Evolutionary conservation across 1,139 yeast species (phyloP), one percentile per base, ranked within the genome.

Genomic region (Tardiomyces depauwii): DNA sequence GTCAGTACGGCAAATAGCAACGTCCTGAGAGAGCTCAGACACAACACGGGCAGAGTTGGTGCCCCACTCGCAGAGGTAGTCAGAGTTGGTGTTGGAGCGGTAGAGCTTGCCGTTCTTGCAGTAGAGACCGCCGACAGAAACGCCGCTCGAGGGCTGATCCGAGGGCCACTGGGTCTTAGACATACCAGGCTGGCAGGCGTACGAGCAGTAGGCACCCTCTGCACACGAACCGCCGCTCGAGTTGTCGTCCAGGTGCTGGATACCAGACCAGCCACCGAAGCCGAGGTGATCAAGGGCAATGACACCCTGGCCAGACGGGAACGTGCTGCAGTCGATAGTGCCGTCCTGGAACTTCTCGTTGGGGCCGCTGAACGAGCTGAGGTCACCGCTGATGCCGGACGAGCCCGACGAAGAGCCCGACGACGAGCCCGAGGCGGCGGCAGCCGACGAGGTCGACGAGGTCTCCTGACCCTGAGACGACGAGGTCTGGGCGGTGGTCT

Each of bases 151-250:
- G 44, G 96, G 96, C 72, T 88, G 97, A 49, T 66, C 60, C 46
- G 78, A 65, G 49, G 96, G 96, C 95, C 95, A 89, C 72, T 88
- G 97, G 50, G 96, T 86, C 80, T 88, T 88, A 65, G 95, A 82
- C 93, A 83, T 83, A 73, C 96, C 97, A 41, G 95, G 77, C 70
- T 84, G 87, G 74, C 97, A 88, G 48, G 96, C 95, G 68, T 88
- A 89, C 52, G 97, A 89, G 72, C 97, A 91, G 79, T 84, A 87
- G 63, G 77, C 78, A 52, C 96, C 97, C 56, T 87, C 95, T 57
- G 72, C 61, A 74, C 98, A 91, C 47, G 70, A 70, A 61, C 70
- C 61, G 44, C 77, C 72, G 51, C 88, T 79, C 56, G 88, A 73
- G 47, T 60, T 59, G 56, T 78, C 77, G 62, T 78, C 76, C 52